A percentile compares a stretch with the other conserved stretches of the same genome.
These are phyloP conservation scores for Centella asiatica DNA, from an alignment of 129 eudicot genomes.

Conservation along the genomic window DNA sequence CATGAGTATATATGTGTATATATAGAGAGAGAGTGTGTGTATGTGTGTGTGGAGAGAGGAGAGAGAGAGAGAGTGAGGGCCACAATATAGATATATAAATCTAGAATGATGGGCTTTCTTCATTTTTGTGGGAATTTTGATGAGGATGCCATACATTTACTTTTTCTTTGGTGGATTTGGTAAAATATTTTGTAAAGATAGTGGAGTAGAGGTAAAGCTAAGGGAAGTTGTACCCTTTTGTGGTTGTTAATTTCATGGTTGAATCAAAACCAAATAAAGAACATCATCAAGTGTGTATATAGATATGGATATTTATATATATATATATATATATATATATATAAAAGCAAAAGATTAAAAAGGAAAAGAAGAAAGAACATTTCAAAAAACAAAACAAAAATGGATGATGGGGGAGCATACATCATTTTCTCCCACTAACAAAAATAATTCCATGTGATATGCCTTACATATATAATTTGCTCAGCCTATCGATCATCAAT, in stretches of 20 bases:
- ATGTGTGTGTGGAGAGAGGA: neutral
- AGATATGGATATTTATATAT: too few species aligned
- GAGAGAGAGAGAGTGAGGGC: neutral
- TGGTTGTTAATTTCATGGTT: conserved; percentile 6
- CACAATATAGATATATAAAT: neutral
- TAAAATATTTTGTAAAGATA: neutral
- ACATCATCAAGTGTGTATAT: too few species aligned
- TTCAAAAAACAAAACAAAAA: neutral
- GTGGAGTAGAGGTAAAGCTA: conserved; percentile 19
- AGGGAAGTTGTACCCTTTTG: neutral
- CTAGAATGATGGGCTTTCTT: conserved; percentile 8
- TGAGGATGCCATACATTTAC: conserved; percentile 2
- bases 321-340: neutral
- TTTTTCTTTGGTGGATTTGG: conserved; percentile 16
- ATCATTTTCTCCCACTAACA: conserved; percentile 3
- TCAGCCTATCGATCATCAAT: neutral
- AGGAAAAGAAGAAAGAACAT: neutral
- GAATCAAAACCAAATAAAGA: conserved; percentile 15
- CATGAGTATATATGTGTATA: neutral
- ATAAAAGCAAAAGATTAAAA: neutral
- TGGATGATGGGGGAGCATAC: neutral
- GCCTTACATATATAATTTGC: neutral
- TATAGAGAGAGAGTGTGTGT: neutral
- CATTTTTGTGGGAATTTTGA: neutral
- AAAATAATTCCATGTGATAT: conserved; percentile 3